Base-by-base conservation (phyloP, 495 filamentous ascomycete species). In the Penicillium paxilli region DNA sequence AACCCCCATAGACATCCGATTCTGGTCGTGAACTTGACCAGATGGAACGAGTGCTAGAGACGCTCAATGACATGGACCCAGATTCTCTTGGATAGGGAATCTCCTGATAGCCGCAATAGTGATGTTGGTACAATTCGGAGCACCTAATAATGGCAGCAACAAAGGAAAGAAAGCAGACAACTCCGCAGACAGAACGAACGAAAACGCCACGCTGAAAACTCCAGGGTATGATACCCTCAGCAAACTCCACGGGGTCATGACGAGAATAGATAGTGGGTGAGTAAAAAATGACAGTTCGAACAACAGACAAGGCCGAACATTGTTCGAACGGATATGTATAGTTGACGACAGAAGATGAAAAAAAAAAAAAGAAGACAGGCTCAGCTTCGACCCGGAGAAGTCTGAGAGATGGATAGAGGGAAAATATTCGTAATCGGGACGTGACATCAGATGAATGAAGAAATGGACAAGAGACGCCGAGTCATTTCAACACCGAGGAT, bases 401-500 rank as follows among this genome's bases (percentile, higher is more conserved):
- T 52, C 37, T 44, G 30, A n/a, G n/a, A 58, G 60, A 52, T 59
- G 55, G 66, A 58, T 61, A 58, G 30, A 45, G 49, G 14, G 52
- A 66, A 57, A 33, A 62, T 63, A 40, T 52, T 63, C 64, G 54
- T 66, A 41, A 64, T 57, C 54, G 49, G 53, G 49, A 50, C 54
- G 51, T 60, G 50, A 42, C 47, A 55, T 58, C 40, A 60, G 30
- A 60, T 57, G 45, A 55, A 54, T 52, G 54, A 54, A 55, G 44
- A 49, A 55, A 46, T 55, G 44, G 32, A 58, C 47, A 52, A 26
- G 58, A 20, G 40, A 45, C 51, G 48, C 53, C 54, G 40, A 64
- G 37, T 59, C 60, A 57, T 52, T 47, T 53, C 57, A 67, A 71
- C 67, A 55, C 69, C 66, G 54, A 60, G 53, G 66, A 63, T 35